Evolutionary conservation across 2,329 filamentous ascomycete genomes (phyloP), one percentile per base, ranked within the genome.

Genomic region (Exophiala spinifera): DNA sequence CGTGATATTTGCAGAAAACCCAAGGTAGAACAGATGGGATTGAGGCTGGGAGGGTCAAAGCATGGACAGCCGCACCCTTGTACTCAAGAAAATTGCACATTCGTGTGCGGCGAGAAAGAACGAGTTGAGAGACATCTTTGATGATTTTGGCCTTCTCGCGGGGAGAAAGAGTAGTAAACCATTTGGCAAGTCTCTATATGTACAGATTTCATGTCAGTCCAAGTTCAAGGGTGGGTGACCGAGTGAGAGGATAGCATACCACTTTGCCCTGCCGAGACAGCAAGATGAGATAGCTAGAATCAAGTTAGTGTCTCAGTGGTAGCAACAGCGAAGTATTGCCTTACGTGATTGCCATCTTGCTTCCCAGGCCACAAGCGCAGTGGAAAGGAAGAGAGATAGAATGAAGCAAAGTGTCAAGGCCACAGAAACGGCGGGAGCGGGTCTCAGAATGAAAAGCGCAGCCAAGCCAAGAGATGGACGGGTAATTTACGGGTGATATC

Each of bases 41-140:
- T 31, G 49, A 44, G 11, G 46, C 21, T 40, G 37, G 55, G 36
- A 51, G 46, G 42, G 53, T 47, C 40, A 50, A 1, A 56, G 36
- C 17, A 17, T 43, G 37, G 46, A 37, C 14, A 43, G 31, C 17
- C 44, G 42, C 64, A 95, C 92, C 92, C 85, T 99, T 99, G 76
- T 99, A 99, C 72, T 99, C 94, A 57, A 99, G 83, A 75, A 99
- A 99, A 76, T 99, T 99, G 83, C 94, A 99, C 94, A 99, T 99
- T 72, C 94, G 90, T 56, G 94, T 97, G 69, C 94, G 85, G 65
- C 94, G 85, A 60, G 94, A 94, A 64, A 99, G 86, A 65, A 99
- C 94, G 46, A 97, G 88, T 76, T 97, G 94, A 58, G 94, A 91
- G 67, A 99, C 94, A 80, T 99, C 94, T 76, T 99, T 99, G 81